A percentile compares a stretch with the other conserved stretches of the same genome.
phyloP scores from a whole-genome alignment of 2,329 filamentous ascomycete genomes.

The Tolypocladium cylindrosporum region DNA sequence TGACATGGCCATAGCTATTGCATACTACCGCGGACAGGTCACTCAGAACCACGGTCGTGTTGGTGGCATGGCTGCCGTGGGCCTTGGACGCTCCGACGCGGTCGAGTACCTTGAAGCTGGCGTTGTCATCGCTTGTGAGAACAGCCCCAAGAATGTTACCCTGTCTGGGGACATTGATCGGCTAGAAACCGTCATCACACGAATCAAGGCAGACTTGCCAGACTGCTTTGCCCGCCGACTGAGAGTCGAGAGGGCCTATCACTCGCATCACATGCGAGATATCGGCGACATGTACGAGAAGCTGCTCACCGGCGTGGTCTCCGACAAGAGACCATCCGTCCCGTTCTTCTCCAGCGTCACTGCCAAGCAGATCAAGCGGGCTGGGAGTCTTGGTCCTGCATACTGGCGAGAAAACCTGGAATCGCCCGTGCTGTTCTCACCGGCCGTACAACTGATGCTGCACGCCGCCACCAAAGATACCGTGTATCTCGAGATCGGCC shows the following conservation, averaged over 20 bases:
- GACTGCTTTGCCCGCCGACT: slow-evolving; percentile 10
- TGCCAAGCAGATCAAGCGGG: neutral
- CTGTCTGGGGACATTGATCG: slow-evolving; percentile 17
- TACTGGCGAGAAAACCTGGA: slow-evolving; percentile 9
- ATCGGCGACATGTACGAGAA: slow-evolving; percentile 2
- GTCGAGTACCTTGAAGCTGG: slow-evolving; percentile 8
- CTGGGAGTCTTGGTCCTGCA: neutral
- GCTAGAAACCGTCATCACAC: neutral
- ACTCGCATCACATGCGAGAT: slow-evolving; percentile 1
- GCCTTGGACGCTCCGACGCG: slow-evolving; percentile 13
- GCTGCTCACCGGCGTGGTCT: neutral
- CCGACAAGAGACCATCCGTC: neutral
- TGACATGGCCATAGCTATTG: slow-evolving; percentile 14
- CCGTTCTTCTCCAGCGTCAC: slow-evolving; percentile 5
- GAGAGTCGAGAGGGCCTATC: slow-evolving; percentile 3
- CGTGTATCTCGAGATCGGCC: slow-evolving; percentile 11
- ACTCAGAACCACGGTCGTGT: neutral
- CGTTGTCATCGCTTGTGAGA: slow-evolving; percentile 18
- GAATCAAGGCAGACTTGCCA: neutral
- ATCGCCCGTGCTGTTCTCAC: slow-evolving; percentile 7
- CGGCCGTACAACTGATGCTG: slow-evolving; percentile 3
- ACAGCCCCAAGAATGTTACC: slow-evolving; percentile 35
- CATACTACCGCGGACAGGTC: slow-evolving; percentile 13
- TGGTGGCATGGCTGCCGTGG: slow-evolving; percentile 24
- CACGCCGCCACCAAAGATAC: neutral